These are phyloP conservation scores for Pleurotus giganteus DNA, from an alignment of 768 basidiomycete species.

Conservation along the genomic window DNA sequence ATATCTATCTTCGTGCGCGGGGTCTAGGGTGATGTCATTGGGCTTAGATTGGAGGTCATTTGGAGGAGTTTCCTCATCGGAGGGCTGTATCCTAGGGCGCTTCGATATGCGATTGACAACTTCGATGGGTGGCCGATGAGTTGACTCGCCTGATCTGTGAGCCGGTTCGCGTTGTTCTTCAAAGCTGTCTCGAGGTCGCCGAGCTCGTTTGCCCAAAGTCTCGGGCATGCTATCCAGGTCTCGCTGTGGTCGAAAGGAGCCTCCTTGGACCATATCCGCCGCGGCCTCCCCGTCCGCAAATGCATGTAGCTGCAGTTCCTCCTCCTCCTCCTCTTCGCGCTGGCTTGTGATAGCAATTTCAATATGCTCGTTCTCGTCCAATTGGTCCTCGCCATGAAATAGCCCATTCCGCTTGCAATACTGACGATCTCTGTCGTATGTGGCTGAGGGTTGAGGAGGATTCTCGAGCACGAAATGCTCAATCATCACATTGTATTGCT, in stretches of 20 bases:
- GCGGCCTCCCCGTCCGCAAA: background rate
- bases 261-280: background rate
- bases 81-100: too few relatives aligned
- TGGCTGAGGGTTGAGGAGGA: background rate
- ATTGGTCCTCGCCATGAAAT: background rate
- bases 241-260: background rate
- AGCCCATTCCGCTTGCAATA: background rate
- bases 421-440: background rate
- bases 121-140: background rate
- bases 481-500: slow-evolving; percentile 34
- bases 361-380: too few relatives aligned
- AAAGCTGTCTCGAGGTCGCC: background rate
- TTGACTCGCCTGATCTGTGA: background rate
- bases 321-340: background rate
- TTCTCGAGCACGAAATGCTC: slow-evolving; percentile 17
- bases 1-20: too few relatives aligned
- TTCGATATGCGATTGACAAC: background rate
- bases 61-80: too few relatives aligned
- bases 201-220: slow-evolving; percentile 6
- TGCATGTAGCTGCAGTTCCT: background rate
- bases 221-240: background rate
- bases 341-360: too few relatives aligned
- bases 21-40: too few relatives aligned
- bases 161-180: too few relatives aligned
- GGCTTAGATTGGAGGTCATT: too few relatives aligned